phyloP scores from a whole-genome alignment of 306 rosid species.

The Rubus parviflorus region DNA sequence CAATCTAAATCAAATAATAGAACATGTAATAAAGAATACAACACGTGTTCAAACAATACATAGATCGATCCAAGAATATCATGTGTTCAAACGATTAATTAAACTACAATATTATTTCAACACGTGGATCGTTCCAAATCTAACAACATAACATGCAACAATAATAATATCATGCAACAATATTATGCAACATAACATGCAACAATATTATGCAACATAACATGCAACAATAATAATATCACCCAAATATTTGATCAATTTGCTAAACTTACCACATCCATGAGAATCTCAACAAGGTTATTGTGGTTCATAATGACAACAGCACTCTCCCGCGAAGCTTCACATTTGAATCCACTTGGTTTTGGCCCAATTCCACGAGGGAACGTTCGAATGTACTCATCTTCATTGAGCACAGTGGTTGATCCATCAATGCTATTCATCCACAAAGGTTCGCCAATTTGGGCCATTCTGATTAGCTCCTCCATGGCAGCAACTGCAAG shows the following conservation, averaged over 20 bases:
- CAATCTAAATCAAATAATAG: too few relatives aligned
- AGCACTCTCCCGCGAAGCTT: constrained; percentile 78
- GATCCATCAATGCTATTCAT: constrained; percentile 66
- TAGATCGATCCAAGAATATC: background rate
- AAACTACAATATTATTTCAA: background rate
- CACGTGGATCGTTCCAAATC: background rate
- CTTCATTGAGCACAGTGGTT: constrained; percentile 59
- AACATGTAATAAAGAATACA: too few relatives aligned
- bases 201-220: too few relatives aligned
- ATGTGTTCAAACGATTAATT: background rate
- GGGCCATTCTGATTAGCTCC: constrained; percentile 84
- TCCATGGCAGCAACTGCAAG: constrained; percentile 98
- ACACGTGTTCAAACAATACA: background rate
- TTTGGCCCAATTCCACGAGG: constrained; percentile 81
- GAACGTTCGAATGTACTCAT: constrained; percentile 72
- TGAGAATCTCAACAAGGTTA: constrained; percentile 88
- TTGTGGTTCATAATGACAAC: constrained; percentile 89
- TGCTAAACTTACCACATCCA: constrained; percentile 66
- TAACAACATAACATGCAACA: background rate
- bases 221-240: background rate
- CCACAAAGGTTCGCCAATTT: constrained; percentile 90
- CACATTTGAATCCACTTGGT: constrained; percentile 67
- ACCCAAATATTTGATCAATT: background rate
- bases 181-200: too few relatives aligned
- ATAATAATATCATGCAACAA: background rate